Percentiles rank a stretch among this genome's conserved stretches.
Conservation (phyloP, 495 filamentous ascomycete species). For the Daldinia grandis region DNA sequence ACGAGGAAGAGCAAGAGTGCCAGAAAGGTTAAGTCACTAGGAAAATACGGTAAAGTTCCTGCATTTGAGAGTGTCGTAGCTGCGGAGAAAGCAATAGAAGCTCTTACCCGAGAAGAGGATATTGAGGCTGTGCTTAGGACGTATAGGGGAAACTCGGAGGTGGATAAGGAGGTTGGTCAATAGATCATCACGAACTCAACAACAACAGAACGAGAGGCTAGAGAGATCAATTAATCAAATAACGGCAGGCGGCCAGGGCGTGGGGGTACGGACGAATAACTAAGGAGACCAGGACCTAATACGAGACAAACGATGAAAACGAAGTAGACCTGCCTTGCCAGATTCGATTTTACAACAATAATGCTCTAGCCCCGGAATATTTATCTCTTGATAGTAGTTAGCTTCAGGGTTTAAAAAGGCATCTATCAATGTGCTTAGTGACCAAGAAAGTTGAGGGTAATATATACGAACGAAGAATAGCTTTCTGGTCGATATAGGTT, state of each 20-base stretch:
- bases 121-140: constrained; percentile 31
- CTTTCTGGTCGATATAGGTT: too few species aligned
- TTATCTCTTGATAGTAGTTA: not conserved
- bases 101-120: constrained; percentile 46
- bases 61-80: constrained; percentile 57
- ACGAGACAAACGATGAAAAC: not conserved
- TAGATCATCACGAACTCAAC: not conserved
- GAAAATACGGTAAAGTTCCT: constrained; percentile 39
- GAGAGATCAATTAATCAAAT: not conserved
- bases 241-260: not conserved
- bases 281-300: not conserved
- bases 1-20: constrained; percentile 41
- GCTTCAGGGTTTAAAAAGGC: not conserved
- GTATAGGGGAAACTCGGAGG: not conserved
- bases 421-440: too few species aligned
- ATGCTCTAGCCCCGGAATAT: not conserved
- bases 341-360: not conserved
- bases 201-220: not conserved
- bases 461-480: too few species aligned
- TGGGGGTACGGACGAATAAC: not conserved
- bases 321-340: not conserved
- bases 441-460: too few species aligned
- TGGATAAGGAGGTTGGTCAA: not conserved
- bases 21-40: constrained; percentile 34
- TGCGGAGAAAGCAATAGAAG: constrained; percentile 54